Evolutionary conservation across 1,139 yeast genomes (phyloP), one percentile per base, ranked within the genome.

Genomic region (Kazachstania sp.): DNA sequence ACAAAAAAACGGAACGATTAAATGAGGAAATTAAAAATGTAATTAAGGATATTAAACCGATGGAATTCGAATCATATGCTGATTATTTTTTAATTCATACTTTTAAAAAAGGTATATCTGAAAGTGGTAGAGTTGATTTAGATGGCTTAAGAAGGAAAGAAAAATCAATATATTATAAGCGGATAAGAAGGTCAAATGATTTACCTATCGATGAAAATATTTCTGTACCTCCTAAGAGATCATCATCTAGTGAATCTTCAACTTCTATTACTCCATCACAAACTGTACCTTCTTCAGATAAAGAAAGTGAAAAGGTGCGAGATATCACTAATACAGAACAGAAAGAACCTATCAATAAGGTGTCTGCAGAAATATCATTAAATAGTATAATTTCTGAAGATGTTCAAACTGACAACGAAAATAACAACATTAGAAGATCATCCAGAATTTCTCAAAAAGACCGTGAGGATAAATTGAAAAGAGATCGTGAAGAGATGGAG

Each of bases 21-120:
- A 47, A 45, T 4, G 44, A 51, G 30, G 54, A 52, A 32, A 50
- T 57, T 2, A 46, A 47, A 39, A 49, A 50, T 37, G 45, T 61
- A n/a, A 50, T 51, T 2, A 41, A 44, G 11, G 37, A 43, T 4
- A 48, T 63, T 3, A 45, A 49, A 30, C 65, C 65, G 4, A 37
- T 57, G 15, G 68, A 65, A 41, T 65, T 63, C 52, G 68, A 65
- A 50, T 59, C 67, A 2, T 65, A 65, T 45, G 49, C 52, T 37
- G 66, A 64, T 29, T 64, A 54, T 47, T 63, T 54, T 47, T 28
- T 56, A 2, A 51, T 65, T 11, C 50, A 58, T 37, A 55, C 57
- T 1, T 65, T 65, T 44, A 54, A 55, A 45, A 58, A 52, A 44
- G 67, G 67, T 6, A 54, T 52, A n/a, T 61, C 67, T 4, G 61